Base-by-base conservation (phyloP, 2,329 filamentous ascomycete species). In the Phaeoacremonium minimum region DNA sequence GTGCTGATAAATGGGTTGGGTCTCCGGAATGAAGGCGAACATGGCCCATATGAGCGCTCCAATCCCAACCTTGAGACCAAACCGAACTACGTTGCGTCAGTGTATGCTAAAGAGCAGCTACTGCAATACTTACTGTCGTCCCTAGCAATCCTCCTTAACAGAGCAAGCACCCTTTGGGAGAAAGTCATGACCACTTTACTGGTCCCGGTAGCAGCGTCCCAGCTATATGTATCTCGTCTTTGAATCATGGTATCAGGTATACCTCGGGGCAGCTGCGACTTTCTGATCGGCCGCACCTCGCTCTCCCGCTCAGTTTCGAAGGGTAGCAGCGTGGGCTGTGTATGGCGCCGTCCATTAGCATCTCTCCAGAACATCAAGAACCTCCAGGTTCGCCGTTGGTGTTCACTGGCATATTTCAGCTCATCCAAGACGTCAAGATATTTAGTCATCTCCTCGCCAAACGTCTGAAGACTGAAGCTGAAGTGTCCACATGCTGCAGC, bases 401-500 rank as follows among this genome's bases (percentile, higher is more conserved):
- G 67, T 43, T 85, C 78, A 17, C 79, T 80, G 14, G 77, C 67
- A 44, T 85, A 75, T 56, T 93, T 90, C 28, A 97, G 63, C 29
- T 95, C 87, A 52, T 96, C 88, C 5, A 98, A 66, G 1, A 93
- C 82, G 35, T 87, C 80, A 30, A 98, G 62, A 49, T 95, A 93
- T 11, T 76, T 77, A 46, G 87, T 80, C 65, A 95, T 85, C 53
- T 96, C 89, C 54, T 95, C 87, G 0, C 88, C 90, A 53, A 97
- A 91, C 47, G 93, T 86, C 44, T 93, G 78, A 17, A 98, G 69
- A 30, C 86, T 94, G 56, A 93, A 96, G 54, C 87, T 91, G 55
- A 97, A 98, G 60, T 97, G 90, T 0, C 93, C 91, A 53, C 93
- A 98, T 38, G 90, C 94, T n/a, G 93, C 91, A 28, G 91, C 90